These are phyloP conservation scores for Naganishia friedmannii DNA, from an alignment of 768 basidiomycete genomes.

Conservation along the genomic window DNA sequence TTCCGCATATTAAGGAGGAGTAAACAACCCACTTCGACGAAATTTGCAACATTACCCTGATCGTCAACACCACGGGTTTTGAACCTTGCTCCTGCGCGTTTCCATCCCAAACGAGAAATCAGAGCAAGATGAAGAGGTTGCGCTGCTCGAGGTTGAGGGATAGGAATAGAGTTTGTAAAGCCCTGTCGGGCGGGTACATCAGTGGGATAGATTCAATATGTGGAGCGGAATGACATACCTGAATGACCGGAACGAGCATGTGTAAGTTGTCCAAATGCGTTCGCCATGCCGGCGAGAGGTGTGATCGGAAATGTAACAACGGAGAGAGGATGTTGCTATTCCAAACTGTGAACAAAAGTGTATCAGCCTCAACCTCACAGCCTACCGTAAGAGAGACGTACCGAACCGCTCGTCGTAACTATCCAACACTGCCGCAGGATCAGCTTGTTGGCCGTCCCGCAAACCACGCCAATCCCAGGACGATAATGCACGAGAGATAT, in stretches of 20 bases:
- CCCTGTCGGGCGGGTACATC: constrained; percentile 55
- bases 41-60: constrained; percentile 80
- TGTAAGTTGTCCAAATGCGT: constrained; percentile 64
- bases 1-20: background rate
- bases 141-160: constrained; percentile 72
- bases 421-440: constrained; percentile 25
- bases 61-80: constrained; percentile 96
- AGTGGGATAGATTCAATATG: background rate
- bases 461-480: constrained; percentile 63
- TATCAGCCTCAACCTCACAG: background rate
- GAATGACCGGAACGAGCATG: constrained; percentile 76
- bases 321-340: constrained; percentile 86
- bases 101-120: constrained; percentile 86
- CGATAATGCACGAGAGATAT: constrained; percentile 77
- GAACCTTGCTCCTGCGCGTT: constrained; percentile 93
- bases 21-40: constrained; percentile 71
- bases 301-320: constrained; percentile 79
- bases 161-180: constrained; percentile 76
- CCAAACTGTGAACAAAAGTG: constrained; percentile 64
- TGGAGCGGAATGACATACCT: constrained; percentile 47
- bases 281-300: constrained; percentile 67
- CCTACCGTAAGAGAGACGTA: background rate
- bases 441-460: constrained; percentile 38
- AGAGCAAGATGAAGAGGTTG: constrained; percentile 58
- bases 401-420: constrained; percentile 29